Percentiles rank a stretch among this genome's conserved stretches.
phyloP scores from a whole-genome alignment of 106 monocot species.

The Chionographis japonica region DNA sequence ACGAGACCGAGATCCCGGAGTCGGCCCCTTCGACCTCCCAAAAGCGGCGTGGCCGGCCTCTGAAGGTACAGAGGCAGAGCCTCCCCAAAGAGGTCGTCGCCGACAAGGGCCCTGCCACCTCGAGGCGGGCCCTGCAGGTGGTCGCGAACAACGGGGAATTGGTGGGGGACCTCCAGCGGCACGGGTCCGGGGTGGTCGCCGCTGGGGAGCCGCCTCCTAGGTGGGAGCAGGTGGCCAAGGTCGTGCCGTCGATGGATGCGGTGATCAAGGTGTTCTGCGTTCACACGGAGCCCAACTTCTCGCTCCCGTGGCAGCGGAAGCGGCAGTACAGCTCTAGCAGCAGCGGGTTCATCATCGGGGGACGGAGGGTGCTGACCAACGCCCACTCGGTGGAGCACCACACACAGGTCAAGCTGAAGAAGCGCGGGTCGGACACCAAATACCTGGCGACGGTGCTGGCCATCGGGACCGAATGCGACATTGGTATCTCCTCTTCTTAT shows the following conservation, averaged over 20 bases:
- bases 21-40: constrained; percentile 2
- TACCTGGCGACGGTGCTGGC: constrained; percentile 89
- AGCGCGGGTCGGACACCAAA: constrained; percentile 94
- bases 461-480: constrained; percentile 94
- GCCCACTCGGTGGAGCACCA: constrained; percentile 96
- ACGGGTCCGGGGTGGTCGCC: not conserved
- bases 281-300: constrained; percentile 98
- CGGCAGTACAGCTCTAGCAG: constrained; percentile 97
- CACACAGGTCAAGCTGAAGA: constrained; percentile 98
- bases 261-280: constrained; percentile 99
- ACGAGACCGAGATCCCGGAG: constrained; percentile 1
- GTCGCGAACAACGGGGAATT: constrained; percentile 13
- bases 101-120: constrained; percentile 1
- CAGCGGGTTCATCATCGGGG: constrained; percentile 80
- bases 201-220: constrained; percentile 12
- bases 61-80: constrained; percentile 9
- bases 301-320: constrained; percentile 98
- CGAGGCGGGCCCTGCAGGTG: constrained; percentile 5
- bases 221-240: constrained; percentile 63
- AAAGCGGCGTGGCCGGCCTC: constrained; percentile 27
- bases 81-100: constrained; percentile 1
- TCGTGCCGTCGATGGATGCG: constrained; percentile 83
- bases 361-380: constrained; percentile 84
- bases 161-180: not conserved
- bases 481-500: constrained; percentile 33